Evolutionary conservation across 1,284 basidiomycete genomes (phyloP).

Genomic region (Malassezia obtusa): DNA sequence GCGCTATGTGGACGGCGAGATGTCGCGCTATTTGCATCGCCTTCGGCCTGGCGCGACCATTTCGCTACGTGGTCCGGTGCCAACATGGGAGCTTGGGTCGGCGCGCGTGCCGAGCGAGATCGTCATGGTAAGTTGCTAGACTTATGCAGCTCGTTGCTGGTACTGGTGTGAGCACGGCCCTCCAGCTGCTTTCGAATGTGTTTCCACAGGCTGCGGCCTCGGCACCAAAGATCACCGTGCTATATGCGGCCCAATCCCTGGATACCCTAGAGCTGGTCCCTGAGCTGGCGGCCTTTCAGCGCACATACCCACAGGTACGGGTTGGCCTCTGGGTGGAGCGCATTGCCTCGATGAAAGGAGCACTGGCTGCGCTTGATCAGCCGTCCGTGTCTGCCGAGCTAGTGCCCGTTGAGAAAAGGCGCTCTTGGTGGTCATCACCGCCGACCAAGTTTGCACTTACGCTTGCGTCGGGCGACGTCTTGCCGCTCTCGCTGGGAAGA

Average conservation of each 20-base stretch:
- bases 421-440: neutral
- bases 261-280: conserved; percentile 10
- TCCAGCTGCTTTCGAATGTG: conserved; percentile 15
- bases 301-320: neutral
- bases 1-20: conserved; percentile 17
- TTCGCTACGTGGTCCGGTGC: conserved; percentile 14
- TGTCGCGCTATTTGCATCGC: conserved; percentile 17
- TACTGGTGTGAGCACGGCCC: conserved; percentile 15
- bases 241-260: conserved; percentile 11
- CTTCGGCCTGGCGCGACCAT: conserved; percentile 7
- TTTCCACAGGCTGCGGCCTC: neutral
- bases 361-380: neutral
- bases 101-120: conserved; percentile 6
- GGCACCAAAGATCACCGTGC: neutral
- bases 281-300: neutral
- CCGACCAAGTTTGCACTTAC: neutral
- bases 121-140: conserved; percentile 10
- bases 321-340: conserved; percentile 5
- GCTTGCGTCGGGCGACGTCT: neutral
- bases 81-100: conserved; percentile 10
- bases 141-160: conserved; percentile 13
- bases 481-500: neutral
- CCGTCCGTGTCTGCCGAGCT: neutral
- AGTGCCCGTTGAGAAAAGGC: too few species aligned
- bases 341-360: neutral